A percentile compares a stretch with the other conserved stretches of the same genome.
Evolutionary conservation across 2,329 filamentous ascomycete genomes (phyloP).

Genomic region (Calonectria naviculata): DNA sequence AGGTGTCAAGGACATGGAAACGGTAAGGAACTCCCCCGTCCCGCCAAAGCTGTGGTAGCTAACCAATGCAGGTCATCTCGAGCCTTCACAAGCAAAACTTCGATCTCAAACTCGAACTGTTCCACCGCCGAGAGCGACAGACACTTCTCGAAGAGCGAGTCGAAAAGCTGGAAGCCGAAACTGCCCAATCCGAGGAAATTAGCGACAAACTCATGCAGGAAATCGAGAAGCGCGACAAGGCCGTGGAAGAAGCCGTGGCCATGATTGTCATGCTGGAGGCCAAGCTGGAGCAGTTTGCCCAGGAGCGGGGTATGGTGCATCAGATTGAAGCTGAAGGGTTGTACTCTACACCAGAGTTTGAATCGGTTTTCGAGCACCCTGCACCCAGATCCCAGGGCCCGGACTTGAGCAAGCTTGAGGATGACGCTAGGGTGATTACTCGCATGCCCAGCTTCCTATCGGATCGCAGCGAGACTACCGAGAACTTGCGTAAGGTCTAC

Average conservation of each 20-base stretch:
- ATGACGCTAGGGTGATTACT: constrained; percentile 54
- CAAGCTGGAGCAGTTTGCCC: constrained; percentile 63
- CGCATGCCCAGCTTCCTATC: constrained; percentile 75
- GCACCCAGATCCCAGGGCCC: constrained; percentile 27
- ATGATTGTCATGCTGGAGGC: constrained; percentile 76
- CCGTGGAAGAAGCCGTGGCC: constrained; percentile 75
- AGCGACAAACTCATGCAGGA: constrained; percentile 70
- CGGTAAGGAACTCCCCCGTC: constrained; percentile 55
- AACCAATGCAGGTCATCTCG: constrained; percentile 65
- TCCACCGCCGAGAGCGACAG: constrained; percentile 74
- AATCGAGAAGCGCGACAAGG: constrained; percentile 75
- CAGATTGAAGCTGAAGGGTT: constrained; percentile 58
- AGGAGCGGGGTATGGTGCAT: constrained; percentile 65
- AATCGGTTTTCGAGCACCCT: constrained; percentile 40
- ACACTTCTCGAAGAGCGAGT: constrained; percentile 67
- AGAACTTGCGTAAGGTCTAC: constrained; percentile 71
- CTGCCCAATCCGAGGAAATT: constrained; percentile 65
- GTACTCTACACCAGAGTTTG: constrained; percentile 46
- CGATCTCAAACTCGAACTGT: constrained; percentile 79
- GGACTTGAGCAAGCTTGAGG: constrained; percentile 34
- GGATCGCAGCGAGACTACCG: constrained; percentile 67
- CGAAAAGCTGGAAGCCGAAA: constrained; percentile 65
- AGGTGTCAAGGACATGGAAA: constrained; percentile 76
- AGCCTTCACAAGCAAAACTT: constrained; percentile 81
- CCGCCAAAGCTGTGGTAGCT: not conserved